phyloP scores from a whole-genome alignment of 768 basidiomycete species.

The Tricholoma saponaceum region DNA sequence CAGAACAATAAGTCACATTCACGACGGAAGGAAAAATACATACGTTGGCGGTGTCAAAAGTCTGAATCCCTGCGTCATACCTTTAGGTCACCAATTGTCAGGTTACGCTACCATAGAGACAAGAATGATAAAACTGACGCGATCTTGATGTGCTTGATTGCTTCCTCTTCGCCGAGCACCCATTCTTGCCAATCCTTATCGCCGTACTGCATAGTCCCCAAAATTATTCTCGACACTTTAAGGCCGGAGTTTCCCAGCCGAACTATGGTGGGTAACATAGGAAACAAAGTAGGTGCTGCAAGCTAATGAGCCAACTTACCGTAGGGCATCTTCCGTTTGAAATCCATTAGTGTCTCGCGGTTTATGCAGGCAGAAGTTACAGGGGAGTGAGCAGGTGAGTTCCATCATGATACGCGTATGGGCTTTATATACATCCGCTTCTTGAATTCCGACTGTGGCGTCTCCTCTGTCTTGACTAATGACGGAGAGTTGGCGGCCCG shows the following conservation, averaged over 20 bases:
- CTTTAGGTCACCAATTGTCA: conserved; percentile 20
- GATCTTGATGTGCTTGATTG: conserved; percentile 48
- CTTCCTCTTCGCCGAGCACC: conserved; percentile 45
- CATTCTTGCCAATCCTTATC: conserved; percentile 46
- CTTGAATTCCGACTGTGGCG: no score
- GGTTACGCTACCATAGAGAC: no score
- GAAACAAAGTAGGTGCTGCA: not conserved
- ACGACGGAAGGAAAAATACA: not conserved
- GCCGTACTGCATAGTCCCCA: conserved; percentile 64
- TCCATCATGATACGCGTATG: no score
- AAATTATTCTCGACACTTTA: conserved; percentile 61
- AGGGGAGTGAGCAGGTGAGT: no score
- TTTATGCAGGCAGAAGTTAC: not conserved
- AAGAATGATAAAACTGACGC: conserved; percentile 25
- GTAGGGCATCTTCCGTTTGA: conserved; percentile 19
- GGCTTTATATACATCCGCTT: no score
- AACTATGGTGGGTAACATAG: conserved; percentile 25
- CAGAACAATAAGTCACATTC: not conserved
- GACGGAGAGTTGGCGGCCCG: no score
- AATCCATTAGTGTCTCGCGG: not conserved
- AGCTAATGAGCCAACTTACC: conserved; percentile 10
- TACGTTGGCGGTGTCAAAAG: conserved; percentile 57
- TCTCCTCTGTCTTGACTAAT: no score
- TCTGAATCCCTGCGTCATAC: conserved; percentile 61
- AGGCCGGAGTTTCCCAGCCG: conserved; percentile 49